Conservation (phyloP, 2,329 filamentous ascomycete genomes). For the Fusarium pseudonygamai region DNA sequence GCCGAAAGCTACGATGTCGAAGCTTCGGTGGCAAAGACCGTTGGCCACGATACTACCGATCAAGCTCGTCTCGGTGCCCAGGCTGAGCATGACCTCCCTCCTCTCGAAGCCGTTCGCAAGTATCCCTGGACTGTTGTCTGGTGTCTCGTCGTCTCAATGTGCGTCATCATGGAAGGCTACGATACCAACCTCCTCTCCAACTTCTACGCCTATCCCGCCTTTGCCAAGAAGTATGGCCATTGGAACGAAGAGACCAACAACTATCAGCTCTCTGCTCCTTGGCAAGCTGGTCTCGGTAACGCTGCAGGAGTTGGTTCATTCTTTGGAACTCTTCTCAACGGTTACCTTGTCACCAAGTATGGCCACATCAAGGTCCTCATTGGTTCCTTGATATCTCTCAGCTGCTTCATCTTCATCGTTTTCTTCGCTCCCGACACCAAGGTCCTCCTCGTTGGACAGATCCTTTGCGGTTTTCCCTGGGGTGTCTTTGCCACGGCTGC, state of each 20-base stretch:
- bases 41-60: constrained; percentile 13
- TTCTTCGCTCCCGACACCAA: constrained; percentile 55
- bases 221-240: constrained; percentile 44
- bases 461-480: constrained; percentile 59
- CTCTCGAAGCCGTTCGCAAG: constrained; percentile 41
- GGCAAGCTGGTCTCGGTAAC: constrained; percentile 60
- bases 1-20: constrained; percentile 19
- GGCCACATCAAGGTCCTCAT: constrained; percentile 58
- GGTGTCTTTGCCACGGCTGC: constrained; percentile 56
- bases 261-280: constrained; percentile 56
- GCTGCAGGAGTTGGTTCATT: constrained; percentile 58
- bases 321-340: constrained; percentile 59
- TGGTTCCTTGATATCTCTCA: constrained; percentile 50
- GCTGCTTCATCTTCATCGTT: constrained; percentile 56
- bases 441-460: constrained; percentile 53
- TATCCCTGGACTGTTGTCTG: constrained; percentile 52
- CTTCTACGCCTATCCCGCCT: constrained; percentile 49
- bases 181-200: constrained; percentile 49
- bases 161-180: constrained; percentile 57
- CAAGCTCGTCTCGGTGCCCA: constrained; percentile 25
- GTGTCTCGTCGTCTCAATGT: constrained; percentile 49
- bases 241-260: constrained; percentile 38
- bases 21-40: background rate
- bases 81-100: constrained; percentile 41
- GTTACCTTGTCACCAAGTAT: constrained; percentile 54